Evolutionary conservation across 2,329 filamentous ascomycete genomes (phyloP).

Genomic region (Hypomyces perniciosus): DNA sequence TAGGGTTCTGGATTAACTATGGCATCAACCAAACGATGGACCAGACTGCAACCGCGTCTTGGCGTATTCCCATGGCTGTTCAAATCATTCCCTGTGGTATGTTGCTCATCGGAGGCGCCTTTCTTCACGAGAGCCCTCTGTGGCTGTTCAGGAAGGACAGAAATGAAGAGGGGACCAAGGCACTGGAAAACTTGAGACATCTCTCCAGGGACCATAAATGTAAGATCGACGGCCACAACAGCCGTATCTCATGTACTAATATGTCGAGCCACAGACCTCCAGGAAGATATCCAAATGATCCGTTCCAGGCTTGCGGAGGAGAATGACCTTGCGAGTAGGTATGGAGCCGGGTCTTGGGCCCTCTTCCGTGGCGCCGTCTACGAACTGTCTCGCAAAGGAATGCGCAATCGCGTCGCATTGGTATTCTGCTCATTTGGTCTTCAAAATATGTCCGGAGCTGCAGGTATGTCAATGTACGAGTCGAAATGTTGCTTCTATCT

Average conservation of each 20-base stretch:
- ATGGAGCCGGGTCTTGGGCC: slow-evolving; percentile 26
- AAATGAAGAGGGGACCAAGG: slow-evolving; percentile 27
- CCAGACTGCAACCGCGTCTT: slow-evolving; percentile 28
- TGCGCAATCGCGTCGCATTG: slow-evolving; percentile 34
- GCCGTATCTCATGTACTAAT: background rate
- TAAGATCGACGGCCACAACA: background rate
- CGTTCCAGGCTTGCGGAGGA: slow-evolving; percentile 30
- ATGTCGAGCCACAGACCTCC: slow-evolving; percentile 27
- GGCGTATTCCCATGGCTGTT: slow-evolving; percentile 44
- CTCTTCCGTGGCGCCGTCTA: slow-evolving; percentile 9
- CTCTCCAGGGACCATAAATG: slow-evolving; percentile 35
- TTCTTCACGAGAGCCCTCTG: slow-evolving; percentile 38
- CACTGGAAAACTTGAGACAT: slow-evolving; percentile 35
- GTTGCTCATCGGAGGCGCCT: slow-evolving; percentile 39
- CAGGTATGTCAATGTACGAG: slow-evolving; percentile 10
- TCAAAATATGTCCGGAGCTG: slow-evolving; percentile 36
- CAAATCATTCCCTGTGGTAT: slow-evolving; percentile 40
- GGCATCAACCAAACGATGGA: slow-evolving; percentile 37
- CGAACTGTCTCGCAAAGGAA: slow-evolving; percentile 33
- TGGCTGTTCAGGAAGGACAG: slow-evolving; percentile 31
- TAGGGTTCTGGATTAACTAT: slow-evolving; percentile 49
- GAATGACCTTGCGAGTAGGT: slow-evolving; percentile 24
- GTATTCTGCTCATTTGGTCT: slow-evolving; percentile 34
- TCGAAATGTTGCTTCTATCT: background rate
- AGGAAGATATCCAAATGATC: slow-evolving; percentile 44